These are phyloP conservation scores for Spiraea crenata DNA, from an alignment of 331 rosid species.

Conservation along the genomic window DNA sequence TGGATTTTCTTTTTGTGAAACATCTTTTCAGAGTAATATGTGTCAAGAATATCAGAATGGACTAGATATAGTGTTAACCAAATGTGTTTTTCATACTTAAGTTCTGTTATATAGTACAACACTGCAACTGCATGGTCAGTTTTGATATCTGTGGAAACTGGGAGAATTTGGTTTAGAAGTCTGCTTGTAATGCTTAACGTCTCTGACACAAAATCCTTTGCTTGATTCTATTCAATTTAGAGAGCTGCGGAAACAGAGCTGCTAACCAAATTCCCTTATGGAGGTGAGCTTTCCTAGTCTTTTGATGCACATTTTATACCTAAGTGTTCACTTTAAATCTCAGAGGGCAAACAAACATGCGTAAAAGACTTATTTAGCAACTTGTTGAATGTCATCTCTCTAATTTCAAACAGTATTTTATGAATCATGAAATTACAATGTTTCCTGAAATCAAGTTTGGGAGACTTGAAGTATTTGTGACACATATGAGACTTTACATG, in stretches of 20 bases:
- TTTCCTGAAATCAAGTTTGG: not conserved
- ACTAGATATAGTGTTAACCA: not conserved
- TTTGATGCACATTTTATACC: slow-evolving; percentile 5
- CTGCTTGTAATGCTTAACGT: not conserved
- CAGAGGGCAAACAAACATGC: not conserved
- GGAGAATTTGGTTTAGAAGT: not conserved
- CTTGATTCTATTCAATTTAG: slow-evolving; percentile 39
- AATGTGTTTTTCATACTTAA: not conserved
- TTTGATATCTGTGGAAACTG: not conserved
- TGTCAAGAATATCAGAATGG: not conserved
- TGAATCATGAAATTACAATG: not conserved
- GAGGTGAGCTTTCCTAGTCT: slow-evolving; percentile 53
- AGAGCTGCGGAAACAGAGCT: slow-evolving; percentile 94
- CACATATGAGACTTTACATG: slow-evolving; percentile 8
- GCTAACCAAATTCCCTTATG: slow-evolving; percentile 70
- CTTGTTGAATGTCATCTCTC: not conserved
- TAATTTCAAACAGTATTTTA: not conserved
- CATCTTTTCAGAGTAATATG: not conserved
- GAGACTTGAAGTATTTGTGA: slow-evolving; percentile 1
- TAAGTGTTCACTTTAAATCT: not conserved
- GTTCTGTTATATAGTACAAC: not conserved
- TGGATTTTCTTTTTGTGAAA: not conserved
- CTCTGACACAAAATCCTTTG: slow-evolving; percentile 9
- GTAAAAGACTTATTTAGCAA: not conserved
- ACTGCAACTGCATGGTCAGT: not conserved